These are phyloP conservation scores for Aspergillus persii DNA, from an alignment of 2,329 filamentous ascomycete genomes.

Conservation along the genomic window DNA sequence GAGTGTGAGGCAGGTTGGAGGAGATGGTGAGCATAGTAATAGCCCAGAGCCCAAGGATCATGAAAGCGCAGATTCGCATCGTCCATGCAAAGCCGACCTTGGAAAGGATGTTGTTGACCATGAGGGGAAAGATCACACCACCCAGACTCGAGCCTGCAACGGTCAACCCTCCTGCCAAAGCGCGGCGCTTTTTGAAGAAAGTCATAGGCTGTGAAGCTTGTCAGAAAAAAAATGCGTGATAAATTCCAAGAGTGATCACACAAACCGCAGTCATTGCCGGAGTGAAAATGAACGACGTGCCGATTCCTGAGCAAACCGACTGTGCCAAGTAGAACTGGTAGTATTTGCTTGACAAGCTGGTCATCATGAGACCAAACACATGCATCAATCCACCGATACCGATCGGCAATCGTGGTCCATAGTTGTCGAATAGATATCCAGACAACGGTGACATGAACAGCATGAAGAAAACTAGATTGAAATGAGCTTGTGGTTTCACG, in stretches of 20 bases:
- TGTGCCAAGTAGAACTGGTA: slow-evolving; percentile 3
- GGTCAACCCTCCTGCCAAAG: slow-evolving; percentile 50
- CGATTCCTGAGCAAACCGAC: not conserved
- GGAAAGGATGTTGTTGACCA: slow-evolving; percentile 52
- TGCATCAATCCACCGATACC: not conserved
- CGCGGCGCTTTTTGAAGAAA: slow-evolving; percentile 37
- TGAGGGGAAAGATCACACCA: slow-evolving; percentile 59
- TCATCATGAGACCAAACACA: slow-evolving; percentile 1
- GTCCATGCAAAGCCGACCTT: slow-evolving; percentile 52
- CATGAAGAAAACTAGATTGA: not conserved
- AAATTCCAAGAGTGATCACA: slow-evolving; percentile 42
- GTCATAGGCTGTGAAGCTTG: too few species aligned
- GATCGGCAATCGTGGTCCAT: not conserved
- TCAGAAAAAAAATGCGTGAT: too few species aligned
- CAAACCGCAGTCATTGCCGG: not conserved
- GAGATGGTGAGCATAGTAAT: slow-evolving; percentile 51
- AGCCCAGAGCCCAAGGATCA: slow-evolving; percentile 56
- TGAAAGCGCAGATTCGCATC: slow-evolving; percentile 52
- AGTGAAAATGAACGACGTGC: not conserved
- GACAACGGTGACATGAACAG: not conserved
- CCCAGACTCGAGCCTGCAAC: slow-evolving; percentile 50
- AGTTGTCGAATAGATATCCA: not conserved
- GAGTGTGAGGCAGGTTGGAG: slow-evolving; percentile 29
- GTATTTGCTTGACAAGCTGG: not conserved
- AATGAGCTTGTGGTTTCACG: too few species aligned